phyloP scores from a whole-genome alignment of 805 yeast species.

The Saccharomycopsis fibuligera region DNA sequence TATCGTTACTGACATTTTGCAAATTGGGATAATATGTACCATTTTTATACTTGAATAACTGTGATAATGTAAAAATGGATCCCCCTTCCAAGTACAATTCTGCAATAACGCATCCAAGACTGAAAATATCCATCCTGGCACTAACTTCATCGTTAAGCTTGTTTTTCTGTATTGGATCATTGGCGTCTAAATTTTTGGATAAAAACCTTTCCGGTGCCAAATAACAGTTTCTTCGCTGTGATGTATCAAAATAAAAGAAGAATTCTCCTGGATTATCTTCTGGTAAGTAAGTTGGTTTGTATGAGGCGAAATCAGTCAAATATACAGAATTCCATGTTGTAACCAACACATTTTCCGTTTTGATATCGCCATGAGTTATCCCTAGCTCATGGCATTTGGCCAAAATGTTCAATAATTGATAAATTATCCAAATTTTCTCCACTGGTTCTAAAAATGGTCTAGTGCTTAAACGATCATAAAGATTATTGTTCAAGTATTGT shows the following conservation, averaged over 20 bases:
- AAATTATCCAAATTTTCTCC: constrained; percentile 80
- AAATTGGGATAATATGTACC: constrained; percentile 63
- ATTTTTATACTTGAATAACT: constrained; percentile 73
- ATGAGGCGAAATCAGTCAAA: constrained; percentile 75
- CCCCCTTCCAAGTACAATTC: constrained; percentile 84
- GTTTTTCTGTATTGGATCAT: constrained; percentile 22
- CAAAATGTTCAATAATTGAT: constrained; percentile 65
- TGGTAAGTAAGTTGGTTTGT: constrained; percentile 81
- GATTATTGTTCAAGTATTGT: constrained; percentile 68
- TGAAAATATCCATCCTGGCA: constrained; percentile 72
- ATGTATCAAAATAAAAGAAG: constrained; percentile 86
- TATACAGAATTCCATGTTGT: constrained; percentile 87
- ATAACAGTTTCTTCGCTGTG: constrained; percentile 81
- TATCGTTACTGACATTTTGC: constrained; percentile 43
- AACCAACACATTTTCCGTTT: constrained; percentile 80
- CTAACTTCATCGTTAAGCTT: constrained; percentile 33
- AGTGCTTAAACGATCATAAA: constrained; percentile 82
- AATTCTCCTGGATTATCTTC: constrained; percentile 91
- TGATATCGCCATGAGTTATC: constrained; percentile 84
- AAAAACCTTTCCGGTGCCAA: constrained; percentile 88
- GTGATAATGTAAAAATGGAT: constrained; percentile 80
- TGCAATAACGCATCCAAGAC: constrained; percentile 83
- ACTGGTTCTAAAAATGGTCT: constrained; percentile 79
- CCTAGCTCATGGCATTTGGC: constrained; percentile 54
- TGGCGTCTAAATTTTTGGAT: constrained; percentile 22